Evolutionary conservation across 2,329 filamentous ascomycete species (phyloP).

Genomic region (Juglanconis oblonga): DNA sequence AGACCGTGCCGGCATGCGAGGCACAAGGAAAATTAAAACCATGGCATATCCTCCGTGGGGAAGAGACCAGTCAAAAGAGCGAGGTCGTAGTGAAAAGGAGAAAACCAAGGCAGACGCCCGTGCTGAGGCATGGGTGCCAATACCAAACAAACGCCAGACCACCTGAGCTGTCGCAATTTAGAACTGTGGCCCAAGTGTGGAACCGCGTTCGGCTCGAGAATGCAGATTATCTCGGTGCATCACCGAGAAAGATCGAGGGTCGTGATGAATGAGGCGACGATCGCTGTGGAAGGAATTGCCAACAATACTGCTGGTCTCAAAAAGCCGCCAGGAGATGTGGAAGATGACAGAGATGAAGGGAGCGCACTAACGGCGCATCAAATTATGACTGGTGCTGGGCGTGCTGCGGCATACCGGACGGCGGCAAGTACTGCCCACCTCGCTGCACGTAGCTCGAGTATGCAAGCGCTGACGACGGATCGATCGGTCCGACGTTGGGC

Average conservation of each 20-base stretch:
- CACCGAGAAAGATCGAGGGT: conserved; percentile 35
- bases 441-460: conserved; percentile 82
- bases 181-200: conserved; percentile 30
- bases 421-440: conserved; percentile 73
- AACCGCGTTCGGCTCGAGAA: conserved; percentile 37
- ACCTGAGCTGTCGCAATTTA: conserved; percentile 39
- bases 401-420: conserved; percentile 76
- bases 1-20: neutral
- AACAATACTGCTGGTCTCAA: neutral
- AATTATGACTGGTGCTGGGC: conserved; percentile 73
- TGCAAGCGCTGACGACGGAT: conserved; percentile 74
- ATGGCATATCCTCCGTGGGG: neutral
- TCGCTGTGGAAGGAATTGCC: neutral
- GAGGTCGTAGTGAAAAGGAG: conserved; percentile 18
- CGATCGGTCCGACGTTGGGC: conserved; percentile 60
- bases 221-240: conserved; percentile 59
- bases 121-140: neutral
- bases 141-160: conserved; percentile 39
- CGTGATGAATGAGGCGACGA: neutral
- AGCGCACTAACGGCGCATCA: neutral
- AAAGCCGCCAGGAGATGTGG: neutral
- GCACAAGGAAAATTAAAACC: conserved; percentile 11
- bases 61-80: conserved; percentile 15
- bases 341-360: neutral
- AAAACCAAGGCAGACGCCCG: conserved; percentile 11